Percentiles rank a stretch among this genome's conserved stretches.
Evolutionary conservation across 176 grass and related monocot genomes (phyloP).

Genomic region (Stipa capillata): DNA sequence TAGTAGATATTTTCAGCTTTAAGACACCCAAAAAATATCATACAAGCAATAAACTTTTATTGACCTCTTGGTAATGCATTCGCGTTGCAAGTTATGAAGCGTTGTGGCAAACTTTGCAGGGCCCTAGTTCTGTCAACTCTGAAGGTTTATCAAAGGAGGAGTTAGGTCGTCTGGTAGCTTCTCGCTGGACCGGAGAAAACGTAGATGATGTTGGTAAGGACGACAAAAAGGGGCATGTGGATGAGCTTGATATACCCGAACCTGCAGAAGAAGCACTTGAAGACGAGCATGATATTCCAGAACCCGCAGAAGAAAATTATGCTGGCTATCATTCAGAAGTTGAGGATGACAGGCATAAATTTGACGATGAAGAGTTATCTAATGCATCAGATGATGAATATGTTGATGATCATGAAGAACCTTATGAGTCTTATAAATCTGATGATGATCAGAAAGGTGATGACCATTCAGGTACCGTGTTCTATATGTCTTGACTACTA

Average conservation of each 20-base stretch:
- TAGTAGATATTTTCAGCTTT: no score
- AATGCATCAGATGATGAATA: constrained; percentile 59
- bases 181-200: constrained; percentile 84
- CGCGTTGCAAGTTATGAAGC: background rate
- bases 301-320: constrained; percentile 54
- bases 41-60: background rate
- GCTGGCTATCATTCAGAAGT: constrained; percentile 56
- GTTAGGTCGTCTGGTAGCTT: constrained; percentile 83
- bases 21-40: background rate
- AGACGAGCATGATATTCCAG: constrained; percentile 41
- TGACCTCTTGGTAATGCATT: background rate
- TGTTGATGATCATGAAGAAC: constrained; percentile 46
- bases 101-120: constrained; percentile 42
- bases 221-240: constrained; percentile 32
- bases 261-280: constrained; percentile 45
- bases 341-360: constrained; percentile 75
- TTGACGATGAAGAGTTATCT: constrained; percentile 46
- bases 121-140: constrained; percentile 33
- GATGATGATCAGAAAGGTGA: constrained; percentile 62
- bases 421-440: constrained; percentile 37
- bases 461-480: constrained; percentile 55
- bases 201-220: constrained; percentile 37
- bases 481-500: constrained; percentile 1
- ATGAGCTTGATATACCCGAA: constrained; percentile 40
- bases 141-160: constrained; percentile 88